Evolutionary conservation across 148 eudicot genomes (phyloP), one percentile per base, ranked within the genome.

Genomic region (Chenopodium berlandieri): DNA sequence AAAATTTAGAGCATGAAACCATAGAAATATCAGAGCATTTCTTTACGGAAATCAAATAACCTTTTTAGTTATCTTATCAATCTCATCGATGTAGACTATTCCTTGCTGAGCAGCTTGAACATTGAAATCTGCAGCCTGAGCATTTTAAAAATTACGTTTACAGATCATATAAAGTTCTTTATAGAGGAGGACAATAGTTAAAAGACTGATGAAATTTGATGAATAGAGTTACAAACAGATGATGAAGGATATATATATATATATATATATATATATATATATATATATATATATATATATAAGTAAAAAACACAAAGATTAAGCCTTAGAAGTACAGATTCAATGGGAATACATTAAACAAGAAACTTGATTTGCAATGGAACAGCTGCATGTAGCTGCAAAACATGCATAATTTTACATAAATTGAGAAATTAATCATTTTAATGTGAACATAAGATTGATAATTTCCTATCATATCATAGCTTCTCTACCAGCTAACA

Each of bases 31-130:
- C 67, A 76, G 25, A 25, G 37, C 40, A 27, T 66, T 73, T 11
- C 23, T 32, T 19, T 7, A 20, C 64, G 25, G 81, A 46, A 73
- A 73, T 1, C 8, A 71, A 22, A 62, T 12, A 81, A 94, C 98
- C 97, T 93, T 94, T 84, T 93, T 94, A 25, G 95, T 91, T 84
- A 94, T 93, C 88, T 93, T 94, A 83, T 94, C 98, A 83, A 94
- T 93, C 91, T 94, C 95, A 84, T 94, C 98, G 80, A 94, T 91
- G 87, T 93, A 94, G 72, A 94, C 92, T 86, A 94, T 91, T 71
- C 97, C 98, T 83, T 94, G 97, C 82, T 94, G 97, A 77, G 98
- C 97, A 71, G 98, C 98, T 86, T 90, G 91, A 23, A 94, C 92
- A 83, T 94, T 90, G 76, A 88, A 91, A 72, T 94, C 97, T 34